A percentile compares a stretch with the other conserved stretches of the same genome.
phyloP scores from a whole-genome alignment of 306 rosid genomes.

The Prosopis cineraria region DNA sequence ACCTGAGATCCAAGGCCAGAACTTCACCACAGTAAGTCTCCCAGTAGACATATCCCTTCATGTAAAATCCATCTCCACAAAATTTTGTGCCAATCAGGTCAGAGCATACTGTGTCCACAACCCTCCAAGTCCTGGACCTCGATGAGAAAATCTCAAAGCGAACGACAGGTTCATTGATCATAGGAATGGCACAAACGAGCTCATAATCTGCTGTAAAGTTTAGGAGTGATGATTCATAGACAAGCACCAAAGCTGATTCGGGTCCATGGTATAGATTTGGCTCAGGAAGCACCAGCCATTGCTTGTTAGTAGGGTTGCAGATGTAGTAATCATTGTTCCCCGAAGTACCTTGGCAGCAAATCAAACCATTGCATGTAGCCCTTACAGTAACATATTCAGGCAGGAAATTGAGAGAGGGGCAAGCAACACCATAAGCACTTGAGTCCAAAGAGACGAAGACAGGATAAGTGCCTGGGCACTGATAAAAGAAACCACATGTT shows the following conservation, averaged over 20 bases:
- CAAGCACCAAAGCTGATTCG: constrained; percentile 33
- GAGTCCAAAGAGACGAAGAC: constrained; percentile 37
- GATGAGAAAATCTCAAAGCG: constrained; percentile 52
- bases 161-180: background rate
- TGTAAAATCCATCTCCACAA: constrained; percentile 32
- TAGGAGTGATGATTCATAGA: constrained; percentile 31
- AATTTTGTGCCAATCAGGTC: constrained; percentile 20
- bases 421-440: constrained; percentile 37
- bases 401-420: constrained; percentile 35
- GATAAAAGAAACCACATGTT: constrained; percentile 44
- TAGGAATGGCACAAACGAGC: constrained; percentile 38
- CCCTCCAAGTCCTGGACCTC: constrained; percentile 40
- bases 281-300: constrained; percentile 32
- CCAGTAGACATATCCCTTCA: constrained; percentile 38
- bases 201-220: constrained; percentile 38
- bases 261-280: constrained; percentile 32
- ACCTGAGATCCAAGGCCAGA: constrained; percentile 37
- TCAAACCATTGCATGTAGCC: constrained; percentile 40
- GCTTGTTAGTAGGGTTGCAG: constrained; percentile 43
- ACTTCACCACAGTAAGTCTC: constrained; percentile 31
- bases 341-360: constrained; percentile 34
- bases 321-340: constrained; percentile 35
- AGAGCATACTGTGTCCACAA: constrained; percentile 14
- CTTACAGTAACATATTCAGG: constrained; percentile 23
- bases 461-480: background rate